These are phyloP conservation scores for Lecanicillium sp. DNA, from an alignment of 2,329 filamentous ascomycete species.

Conservation along the genomic window DNA sequence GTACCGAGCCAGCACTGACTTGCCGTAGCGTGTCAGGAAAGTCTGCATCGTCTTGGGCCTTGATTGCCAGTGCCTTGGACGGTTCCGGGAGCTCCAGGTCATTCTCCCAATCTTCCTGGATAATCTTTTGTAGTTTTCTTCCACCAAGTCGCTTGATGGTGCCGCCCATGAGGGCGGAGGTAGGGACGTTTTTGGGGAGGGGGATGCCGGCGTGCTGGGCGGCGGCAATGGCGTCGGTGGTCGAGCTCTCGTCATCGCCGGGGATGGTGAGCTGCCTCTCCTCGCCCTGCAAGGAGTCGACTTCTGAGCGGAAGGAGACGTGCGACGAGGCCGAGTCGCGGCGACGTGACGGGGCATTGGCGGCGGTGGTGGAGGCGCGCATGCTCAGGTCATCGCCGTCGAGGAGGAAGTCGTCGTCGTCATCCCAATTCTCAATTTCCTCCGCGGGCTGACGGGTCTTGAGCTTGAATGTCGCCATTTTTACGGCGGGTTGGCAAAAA, in stretches of 20 bases:
- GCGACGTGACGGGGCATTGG: conserved; percentile 40
- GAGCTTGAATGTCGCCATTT: conserved; percentile 48
- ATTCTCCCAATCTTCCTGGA: conserved; percentile 76
- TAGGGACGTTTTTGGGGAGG: conserved; percentile 76
- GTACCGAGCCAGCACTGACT: conserved; percentile 49
- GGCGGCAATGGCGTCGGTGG: conserved; percentile 76
- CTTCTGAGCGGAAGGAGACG: conserved; percentile 73
- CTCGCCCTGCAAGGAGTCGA: conserved; percentile 67
- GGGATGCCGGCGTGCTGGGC: conserved; percentile 88
- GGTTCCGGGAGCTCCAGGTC: conserved; percentile 62
- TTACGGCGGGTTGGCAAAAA: conserved; percentile 12
- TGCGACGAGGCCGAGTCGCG: conserved; percentile 78
- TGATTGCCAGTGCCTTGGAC: conserved; percentile 56
- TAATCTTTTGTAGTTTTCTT: conserved; percentile 62
- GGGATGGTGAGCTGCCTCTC: conserved; percentile 82
- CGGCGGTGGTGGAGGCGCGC: conserved; percentile 40
- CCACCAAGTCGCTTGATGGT: conserved; percentile 86
- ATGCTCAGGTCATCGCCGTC: conserved; percentile 59
- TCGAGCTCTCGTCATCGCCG: conserved; percentile 77
- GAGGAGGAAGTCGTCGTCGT: conserved; percentile 68
- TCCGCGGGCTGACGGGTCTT: conserved; percentile 48
- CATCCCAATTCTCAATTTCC: conserved; percentile 63
- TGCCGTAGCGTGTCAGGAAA: conserved; percentile 65
- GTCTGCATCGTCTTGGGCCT: conserved; percentile 48
- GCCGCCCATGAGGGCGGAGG: conserved; percentile 83